Evolutionary conservation across 2,329 filamentous ascomycete genomes (phyloP).

Genomic region (Ceratocystis variospora): DNA sequence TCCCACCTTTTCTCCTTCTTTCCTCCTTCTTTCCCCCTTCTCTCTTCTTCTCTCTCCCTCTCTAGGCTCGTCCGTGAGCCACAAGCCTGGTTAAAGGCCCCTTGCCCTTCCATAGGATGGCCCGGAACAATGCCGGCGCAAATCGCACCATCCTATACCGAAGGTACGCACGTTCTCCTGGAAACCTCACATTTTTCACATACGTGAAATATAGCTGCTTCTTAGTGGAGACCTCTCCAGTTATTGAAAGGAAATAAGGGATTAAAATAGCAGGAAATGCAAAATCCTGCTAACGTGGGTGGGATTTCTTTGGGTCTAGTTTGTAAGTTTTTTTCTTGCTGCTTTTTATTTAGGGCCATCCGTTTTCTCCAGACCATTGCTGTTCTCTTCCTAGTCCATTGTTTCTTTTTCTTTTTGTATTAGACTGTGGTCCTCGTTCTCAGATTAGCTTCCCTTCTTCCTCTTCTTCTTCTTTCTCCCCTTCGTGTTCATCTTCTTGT

Average conservation of each 20-base stretch:
- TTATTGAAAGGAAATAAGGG: background rate
- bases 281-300: background rate
- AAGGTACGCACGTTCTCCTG: background rate
- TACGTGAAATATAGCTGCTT: background rate
- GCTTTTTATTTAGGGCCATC: background rate
- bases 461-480: constrained; percentile 6
- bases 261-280: background rate
- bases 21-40: too few relatives aligned
- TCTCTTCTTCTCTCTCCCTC: too few relatives aligned
- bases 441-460: background rate
- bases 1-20: too few relatives aligned
- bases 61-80: too few relatives aligned
- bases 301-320: background rate
- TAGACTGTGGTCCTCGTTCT: background rate
- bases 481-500: background rate
- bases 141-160: background rate
- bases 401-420: constrained; percentile 5
- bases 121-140: background rate
- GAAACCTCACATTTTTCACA: background rate
- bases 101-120: background rate
- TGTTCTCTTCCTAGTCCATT: background rate
- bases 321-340: background rate
- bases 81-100: background rate
- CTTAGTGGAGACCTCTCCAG: background rate
- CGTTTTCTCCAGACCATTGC: too few relatives aligned